Evolutionary conservation across 176 grass and related monocot genomes (phyloP).

Genomic region (Oryza australiensis): DNA sequence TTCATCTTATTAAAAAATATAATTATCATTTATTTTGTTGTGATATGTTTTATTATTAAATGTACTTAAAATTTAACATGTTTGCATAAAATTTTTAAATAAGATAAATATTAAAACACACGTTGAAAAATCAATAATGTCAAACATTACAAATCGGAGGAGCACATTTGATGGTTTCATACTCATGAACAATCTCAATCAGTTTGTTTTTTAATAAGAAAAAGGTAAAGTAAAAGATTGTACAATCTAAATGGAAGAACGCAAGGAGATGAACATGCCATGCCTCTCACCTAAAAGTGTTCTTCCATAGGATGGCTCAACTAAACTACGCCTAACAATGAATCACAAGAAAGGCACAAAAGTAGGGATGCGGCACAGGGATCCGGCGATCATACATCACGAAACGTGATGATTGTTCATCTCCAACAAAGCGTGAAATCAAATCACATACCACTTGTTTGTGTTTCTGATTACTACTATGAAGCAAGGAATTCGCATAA

Average conservation of each 20-base stretch:
- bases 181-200: too few species aligned
- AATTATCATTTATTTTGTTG: too few species aligned
- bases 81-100: too few species aligned
- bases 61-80: too few species aligned
- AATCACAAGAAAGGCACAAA: conserved; percentile 48
- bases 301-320: conserved; percentile 26
- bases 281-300: conserved; percentile 3
- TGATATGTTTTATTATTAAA: too few species aligned
- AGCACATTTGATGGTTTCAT: too few species aligned
- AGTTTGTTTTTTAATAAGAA: neutral
- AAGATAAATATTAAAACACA: too few species aligned
- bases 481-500: neutral
- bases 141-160: too few species aligned
- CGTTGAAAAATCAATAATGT: too few species aligned
- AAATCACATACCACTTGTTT: neutral
- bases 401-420: neutral
- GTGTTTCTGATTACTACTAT: neutral
- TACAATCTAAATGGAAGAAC: neutral
- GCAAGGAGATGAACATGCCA: neutral
- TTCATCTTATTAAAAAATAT: too few species aligned
- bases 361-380: conserved; percentile 9
- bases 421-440: neutral
- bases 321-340: neutral
- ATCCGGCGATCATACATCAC: neutral
- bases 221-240: neutral